Conservation (phyloP, 768 basidiomycete genomes). For the Zangia roseola region DNA sequence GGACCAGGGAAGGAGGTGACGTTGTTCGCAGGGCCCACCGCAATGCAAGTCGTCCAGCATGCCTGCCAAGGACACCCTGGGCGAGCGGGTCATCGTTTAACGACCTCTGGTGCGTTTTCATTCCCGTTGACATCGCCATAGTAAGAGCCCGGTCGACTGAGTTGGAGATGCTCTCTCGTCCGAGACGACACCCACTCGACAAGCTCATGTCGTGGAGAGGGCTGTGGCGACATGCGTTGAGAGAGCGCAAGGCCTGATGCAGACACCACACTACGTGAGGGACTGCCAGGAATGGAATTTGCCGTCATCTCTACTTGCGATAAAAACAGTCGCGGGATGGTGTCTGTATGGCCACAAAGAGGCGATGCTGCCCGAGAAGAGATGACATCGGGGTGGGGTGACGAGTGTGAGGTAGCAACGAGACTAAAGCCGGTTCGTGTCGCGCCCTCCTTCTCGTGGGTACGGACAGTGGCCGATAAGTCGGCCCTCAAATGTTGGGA, state of each 20-base stretch:
- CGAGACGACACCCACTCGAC: conserved; percentile 23
- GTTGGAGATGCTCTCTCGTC: conserved; percentile 13
- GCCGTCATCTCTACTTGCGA: conserved; percentile 14
- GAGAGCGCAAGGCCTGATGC: conserved; percentile 12
- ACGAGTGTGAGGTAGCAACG: conserved; percentile 26
- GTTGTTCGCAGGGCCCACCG: conserved; percentile 8
- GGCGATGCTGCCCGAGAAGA: conserved; percentile 25
- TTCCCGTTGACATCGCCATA: conserved; percentile 31
- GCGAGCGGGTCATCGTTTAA: conserved; percentile 7
- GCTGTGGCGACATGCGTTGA: conserved; percentile 30
- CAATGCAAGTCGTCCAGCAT: conserved; percentile 1
- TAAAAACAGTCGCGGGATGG: conserved; percentile 18
- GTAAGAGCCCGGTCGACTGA: conserved; percentile 22
- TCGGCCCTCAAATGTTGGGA: conserved; percentile 31
- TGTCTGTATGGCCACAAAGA: conserved; percentile 18
- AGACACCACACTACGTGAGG: conserved; percentile 13
- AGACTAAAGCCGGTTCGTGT: conserved; percentile 30
- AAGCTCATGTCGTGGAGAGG: conserved; percentile 27
- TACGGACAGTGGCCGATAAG: conserved; percentile 26
- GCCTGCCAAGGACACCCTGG: conserved; percentile 8
- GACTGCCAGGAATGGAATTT: conserved; percentile 15
- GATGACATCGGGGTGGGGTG: conserved; percentile 25
- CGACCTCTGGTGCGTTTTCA: conserved; percentile 21
- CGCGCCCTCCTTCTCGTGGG: conserved; percentile 26
- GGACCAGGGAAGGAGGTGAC: conserved; percentile 7